Evolutionary conservation across 257 asterid genomes (phyloP), one percentile per base, ranked within the genome.

Genomic region (Nicotiana benthamiana): DNA sequence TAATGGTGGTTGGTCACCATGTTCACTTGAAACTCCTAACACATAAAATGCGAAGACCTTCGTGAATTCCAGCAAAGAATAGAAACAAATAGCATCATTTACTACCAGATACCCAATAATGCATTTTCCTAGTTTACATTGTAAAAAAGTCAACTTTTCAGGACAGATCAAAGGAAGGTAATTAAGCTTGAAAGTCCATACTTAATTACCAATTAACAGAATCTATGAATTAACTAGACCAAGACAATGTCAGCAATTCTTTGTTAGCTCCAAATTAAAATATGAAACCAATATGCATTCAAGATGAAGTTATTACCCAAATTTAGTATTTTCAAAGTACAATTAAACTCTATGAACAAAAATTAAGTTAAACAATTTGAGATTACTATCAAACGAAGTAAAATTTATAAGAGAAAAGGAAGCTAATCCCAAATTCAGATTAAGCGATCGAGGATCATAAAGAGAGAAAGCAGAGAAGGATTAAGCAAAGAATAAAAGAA

Each of bases 1-100:
- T 79, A 90, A 63, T 84, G 87, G 82, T 82, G 88, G 80, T 43
- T 82, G 34, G 89, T 89, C 92, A 87, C 92, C 98, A 96, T 96
- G 84, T 86, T 87, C 56, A 54, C 43, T 83, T 46, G 36, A 81
- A 75, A 86, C 82, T 76, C 83, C 84, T 6, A 82, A 81, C 80
- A 86, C 64, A 53, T 66, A 83, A 84, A 79, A 79, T 46, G 67
- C 83, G 17, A 48, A 40, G 9, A 74, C 43, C 51, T 74, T 1
- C 17, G 43, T 74, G 26, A 74, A 74, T 74, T 74, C 62, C 20
- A 70, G 40, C 51, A 67, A 54, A 36, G 28, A 79, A 70, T 72
- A 79, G 5, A 48, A 74, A 51, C 61, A 74, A 74, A 26, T 24
- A 15, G n/a, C 61, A 48, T 24, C 62, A 74, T 16, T 16, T 48